Base-by-base conservation (phyloP, 176 grass and related monocot species). In the Triticum dicoccoides region DNA sequence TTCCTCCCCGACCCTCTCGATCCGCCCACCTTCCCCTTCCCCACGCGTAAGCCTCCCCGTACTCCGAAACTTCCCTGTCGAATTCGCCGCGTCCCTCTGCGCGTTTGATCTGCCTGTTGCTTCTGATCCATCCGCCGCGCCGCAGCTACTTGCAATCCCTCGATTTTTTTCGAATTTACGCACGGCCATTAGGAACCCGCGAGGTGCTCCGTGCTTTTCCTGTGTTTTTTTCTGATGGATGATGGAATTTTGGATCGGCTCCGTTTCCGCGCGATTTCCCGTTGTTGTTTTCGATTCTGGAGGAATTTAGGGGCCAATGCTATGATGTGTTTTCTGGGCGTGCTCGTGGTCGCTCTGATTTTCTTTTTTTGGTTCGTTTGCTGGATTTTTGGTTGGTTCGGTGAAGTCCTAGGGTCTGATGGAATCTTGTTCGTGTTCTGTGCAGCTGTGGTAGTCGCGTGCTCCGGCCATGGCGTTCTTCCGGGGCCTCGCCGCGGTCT, bases 391-490 rank as follows among this genome's bases (percentile, higher is more conserved):
- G 7, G 24, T 51, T 84, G 71, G 33, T 64, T 76, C 39, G 18
- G 11, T 33, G 82, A 20, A 63, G 70, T 8, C 6, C 38, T 76
- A 27, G 7, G 20, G 35, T 73, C 37, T 85, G 49, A 88, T 13
- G 29, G 3, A 82, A 84, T n/a, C 20, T 13, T 76, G 76, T 51
- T 52, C 61, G 61, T 88, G 45, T 70, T 73, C 33, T 65, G 12
- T 20, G n/a, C 90, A 88, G 90, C 27, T 77, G 49, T 38, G 49
- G 77, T 91, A 91, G 89, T 69, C 17, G 30, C 78, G 86, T 13
- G 70, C 69, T 81, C 77, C 87, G 59, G 72, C 70, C 77, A 95
- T 95, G 93, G 93, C 88, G 79, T 95, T 95, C 83, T 92, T 95
- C 80, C 90, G 93, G 27, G 86, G 88, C 78, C 73, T 95, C 56